phyloP scores from a whole-genome alignment of 345 rosid genomes.

The Sonneratia alba region DNA sequence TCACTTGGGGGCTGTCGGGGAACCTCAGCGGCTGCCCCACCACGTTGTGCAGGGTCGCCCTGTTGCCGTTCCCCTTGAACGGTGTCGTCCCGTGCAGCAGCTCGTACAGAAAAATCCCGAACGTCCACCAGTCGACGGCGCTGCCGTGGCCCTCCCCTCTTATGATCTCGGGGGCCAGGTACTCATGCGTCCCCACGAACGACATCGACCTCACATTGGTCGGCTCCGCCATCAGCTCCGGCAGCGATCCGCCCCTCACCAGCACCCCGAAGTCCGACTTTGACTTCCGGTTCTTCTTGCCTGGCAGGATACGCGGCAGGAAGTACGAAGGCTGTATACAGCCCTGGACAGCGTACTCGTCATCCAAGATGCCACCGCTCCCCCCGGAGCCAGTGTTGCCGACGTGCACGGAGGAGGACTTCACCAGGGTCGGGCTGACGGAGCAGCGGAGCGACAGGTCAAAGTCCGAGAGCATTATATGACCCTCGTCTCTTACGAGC shows the following conservation, averaged over 20 bases:
- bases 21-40: constrained; percentile 78
- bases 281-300: constrained; percentile 71
- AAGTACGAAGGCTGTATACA: constrained; percentile 69
- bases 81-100: constrained; percentile 79
- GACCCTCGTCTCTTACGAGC: constrained; percentile 75
- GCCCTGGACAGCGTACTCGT: constrained; percentile 46
- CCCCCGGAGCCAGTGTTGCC: constrained; percentile 18
- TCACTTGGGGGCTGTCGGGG: constrained; percentile 64
- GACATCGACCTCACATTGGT: constrained; percentile 88
- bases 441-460: constrained; percentile 87
- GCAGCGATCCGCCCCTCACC: constrained; percentile 49
- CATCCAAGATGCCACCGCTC: constrained; percentile 44
- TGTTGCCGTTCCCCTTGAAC: constrained; percentile 82
- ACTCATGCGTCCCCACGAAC: constrained; percentile 89
- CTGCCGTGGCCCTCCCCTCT: constrained; percentile 98
- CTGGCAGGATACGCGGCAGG: constrained; percentile 67
- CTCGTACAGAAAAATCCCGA: constrained; percentile 80
- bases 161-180: constrained; percentile 79
- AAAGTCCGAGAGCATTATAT: constrained; percentile 89
- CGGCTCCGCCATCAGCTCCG: constrained; percentile 92
- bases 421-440: constrained; percentile 74
- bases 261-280: constrained; percentile 69
- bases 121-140: constrained; percentile 97
- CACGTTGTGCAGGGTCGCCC: constrained; percentile 78
- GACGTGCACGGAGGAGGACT: constrained; percentile 56